These are phyloP conservation scores for Adansonia rubrostipa DNA, from an alignment of 441 rosid species.

Conservation along the genomic window DNA sequence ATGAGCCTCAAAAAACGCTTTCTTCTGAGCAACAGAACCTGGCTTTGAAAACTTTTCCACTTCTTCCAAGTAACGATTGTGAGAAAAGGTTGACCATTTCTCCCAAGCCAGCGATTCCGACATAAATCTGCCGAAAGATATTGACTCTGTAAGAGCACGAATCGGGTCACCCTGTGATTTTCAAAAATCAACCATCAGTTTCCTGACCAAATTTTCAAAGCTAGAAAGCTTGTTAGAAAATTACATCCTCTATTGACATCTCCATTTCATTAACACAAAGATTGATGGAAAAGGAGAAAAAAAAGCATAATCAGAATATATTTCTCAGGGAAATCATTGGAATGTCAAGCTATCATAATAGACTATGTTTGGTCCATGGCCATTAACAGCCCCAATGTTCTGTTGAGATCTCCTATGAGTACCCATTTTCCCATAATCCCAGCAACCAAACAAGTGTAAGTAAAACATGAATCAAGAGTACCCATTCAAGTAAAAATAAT, in stretches of 20 bases:
- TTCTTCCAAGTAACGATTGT: conserved; percentile 91
- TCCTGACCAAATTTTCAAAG: conserved; percentile 22
- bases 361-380: conserved; percentile 1
- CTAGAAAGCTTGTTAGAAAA: background rate
- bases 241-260: background rate
- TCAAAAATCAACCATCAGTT: conserved; percentile 28
- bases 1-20: conserved; percentile 87
- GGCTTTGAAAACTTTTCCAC: conserved; percentile 81
- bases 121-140: conserved; percentile 89
- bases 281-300: background rate
- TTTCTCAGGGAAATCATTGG: background rate
- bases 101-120: conserved; percentile 86
- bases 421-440: background rate
- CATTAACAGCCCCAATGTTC: conserved; percentile 6
- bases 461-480: conserved; percentile 5
- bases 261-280: conserved; percentile 3
- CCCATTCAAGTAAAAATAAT: background rate
- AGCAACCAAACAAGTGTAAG: conserved; percentile 24
- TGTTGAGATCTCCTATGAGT: background rate
- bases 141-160: conserved; percentile 70
- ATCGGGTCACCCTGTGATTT: conserved; percentile 61
- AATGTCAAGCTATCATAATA: background rate
- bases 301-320: background rate
- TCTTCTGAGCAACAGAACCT: conserved; percentile 94
- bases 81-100: conserved; percentile 93